A percentile compares a stretch with the other conserved stretches of the same genome.
Evolutionary conservation across 108 stramenopile genomes (phyloP).

Genomic region (Pseudonitzschia delicatissima): DNA sequence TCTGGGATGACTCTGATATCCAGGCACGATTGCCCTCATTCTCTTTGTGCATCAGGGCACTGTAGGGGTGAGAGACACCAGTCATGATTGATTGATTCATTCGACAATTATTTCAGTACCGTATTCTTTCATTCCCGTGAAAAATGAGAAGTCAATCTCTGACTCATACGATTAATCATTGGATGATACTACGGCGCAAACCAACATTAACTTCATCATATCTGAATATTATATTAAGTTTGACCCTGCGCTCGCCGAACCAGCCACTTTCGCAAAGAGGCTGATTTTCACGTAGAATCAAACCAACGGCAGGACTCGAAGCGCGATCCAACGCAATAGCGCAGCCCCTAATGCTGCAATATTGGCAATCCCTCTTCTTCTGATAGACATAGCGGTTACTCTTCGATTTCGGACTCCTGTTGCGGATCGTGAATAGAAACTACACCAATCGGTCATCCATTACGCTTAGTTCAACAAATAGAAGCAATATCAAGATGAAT

Average conservation of each 20-base stretch:
- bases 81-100: too few species aligned
- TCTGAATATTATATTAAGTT: not conserved
- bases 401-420: too few species aligned
- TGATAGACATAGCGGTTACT: not conserved
- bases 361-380: not conserved
- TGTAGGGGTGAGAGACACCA: too few species aligned
- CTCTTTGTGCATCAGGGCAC: too few species aligned
- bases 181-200: not conserved
- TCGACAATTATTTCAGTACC: too few species aligned
- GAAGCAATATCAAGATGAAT: conserved; percentile 22
- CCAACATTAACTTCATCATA: too few species aligned
- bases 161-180: not conserved
- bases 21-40: too few species aligned
- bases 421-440: too few species aligned
- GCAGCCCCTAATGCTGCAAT: not conserved
- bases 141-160: too few species aligned
- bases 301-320: not conserved
- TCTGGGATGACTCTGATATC: too few species aligned
- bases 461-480: not conserved
- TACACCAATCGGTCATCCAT: too few species aligned
- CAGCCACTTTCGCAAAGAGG: not conserved
- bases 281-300: not conserved
- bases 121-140: too few species aligned
- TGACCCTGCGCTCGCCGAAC: conserved; percentile 6
- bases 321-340: not conserved